phyloP scores from a whole-genome alignment of 345 rosid species.

The Adansonia digitata region DNA sequence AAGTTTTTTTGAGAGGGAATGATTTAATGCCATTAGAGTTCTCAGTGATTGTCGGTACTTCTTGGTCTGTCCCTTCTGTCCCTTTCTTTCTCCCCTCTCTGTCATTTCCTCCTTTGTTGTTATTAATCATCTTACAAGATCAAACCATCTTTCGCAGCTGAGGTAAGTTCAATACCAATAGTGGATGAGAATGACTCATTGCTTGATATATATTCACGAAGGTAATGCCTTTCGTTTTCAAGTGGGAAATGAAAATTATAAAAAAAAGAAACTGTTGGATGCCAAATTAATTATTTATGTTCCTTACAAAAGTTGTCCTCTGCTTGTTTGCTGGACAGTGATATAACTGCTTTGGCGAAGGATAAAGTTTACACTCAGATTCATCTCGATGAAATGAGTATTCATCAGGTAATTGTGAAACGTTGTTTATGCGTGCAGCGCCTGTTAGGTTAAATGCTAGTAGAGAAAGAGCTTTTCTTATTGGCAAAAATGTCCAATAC shows the following conservation, averaged over 20 bases:
- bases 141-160: slow-evolving; percentile 45
- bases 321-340: slow-evolving; percentile 41
- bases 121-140: background rate
- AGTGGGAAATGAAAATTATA: background rate
- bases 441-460: background rate
- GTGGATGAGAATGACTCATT: slow-evolving; percentile 83
- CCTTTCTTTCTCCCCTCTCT: background rate
- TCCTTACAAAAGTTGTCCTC: background rate
- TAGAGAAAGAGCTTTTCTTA: background rate
- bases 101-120: background rate
- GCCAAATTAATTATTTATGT: background rate
- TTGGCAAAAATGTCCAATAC: background rate
- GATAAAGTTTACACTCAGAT: slow-evolving; percentile 90
- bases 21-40: background rate
- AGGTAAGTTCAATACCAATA: slow-evolving; percentile 87
- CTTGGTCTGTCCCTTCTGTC: background rate
- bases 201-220: slow-evolving; percentile 73
- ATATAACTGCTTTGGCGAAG: slow-evolving; percentile 83
- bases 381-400: slow-evolving; percentile 81
- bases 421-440: background rate
- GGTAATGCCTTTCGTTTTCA: slow-evolving; percentile 31
- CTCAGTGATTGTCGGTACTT: background rate
- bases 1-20: background rate
- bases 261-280: background rate
- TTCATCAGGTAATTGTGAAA: slow-evolving; percentile 68